Evolutionary conservation across 192 early-diverging fungal species (phyloP), one percentile per base, ranked within the genome.

Genomic region (Gorgonomyces haynaldii): DNA sequence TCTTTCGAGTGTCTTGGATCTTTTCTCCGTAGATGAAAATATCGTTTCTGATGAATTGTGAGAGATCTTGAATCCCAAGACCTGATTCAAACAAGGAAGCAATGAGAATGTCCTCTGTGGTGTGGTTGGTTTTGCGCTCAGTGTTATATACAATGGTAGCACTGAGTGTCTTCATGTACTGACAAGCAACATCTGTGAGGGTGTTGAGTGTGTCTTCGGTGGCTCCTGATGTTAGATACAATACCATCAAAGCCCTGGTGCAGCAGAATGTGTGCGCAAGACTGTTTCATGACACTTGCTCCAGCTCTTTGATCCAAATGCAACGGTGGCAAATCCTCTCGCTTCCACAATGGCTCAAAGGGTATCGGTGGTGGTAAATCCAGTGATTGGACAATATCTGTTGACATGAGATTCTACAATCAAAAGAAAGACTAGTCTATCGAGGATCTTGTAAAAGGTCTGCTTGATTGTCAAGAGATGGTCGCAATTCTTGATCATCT

Each of bases 41-140:
- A 50, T 94, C 90, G 45, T 84, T 78, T 3, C 76, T 78, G 19
- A 91, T 68, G 43, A 91, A 94, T n/a, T n/a, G n/a, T n/a, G n/a
- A n/a, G n/a, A n/a, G n/a, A n/a, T n/a, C n/a, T n/a, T n/a, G n/a
- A n/a, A n/a, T n/a, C n/a, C n/a, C n/a, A n/a, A n/a, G n/a, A n/a
- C n/a, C n/a, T n/a, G n/a, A n/a, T n/a, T n/a, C n/a, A n/a, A n/a
- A n/a, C n/a, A n/a, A n/a, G n/a, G n/a, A n/a, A n/a, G n/a, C n/a
- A n/a, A n/a, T n/a, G n/a, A n/a, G n/a, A n/a, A n/a, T n/a, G n/a
- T n/a, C n/a, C n/a, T n/a, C n/a, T n/a, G n/a, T n/a, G n/a, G n/a
- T n/a, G n/a, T n/a, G n/a, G n/a, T n/a, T n/a, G n/a, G n/a, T n/a
- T n/a, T n/a, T n/a, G n/a, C n/a, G n/a, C n/a, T n/a, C n/a, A n/a